phyloP scores from a whole-genome alignment of 805 yeast species.

The Myxozyma neotropica region DNA sequence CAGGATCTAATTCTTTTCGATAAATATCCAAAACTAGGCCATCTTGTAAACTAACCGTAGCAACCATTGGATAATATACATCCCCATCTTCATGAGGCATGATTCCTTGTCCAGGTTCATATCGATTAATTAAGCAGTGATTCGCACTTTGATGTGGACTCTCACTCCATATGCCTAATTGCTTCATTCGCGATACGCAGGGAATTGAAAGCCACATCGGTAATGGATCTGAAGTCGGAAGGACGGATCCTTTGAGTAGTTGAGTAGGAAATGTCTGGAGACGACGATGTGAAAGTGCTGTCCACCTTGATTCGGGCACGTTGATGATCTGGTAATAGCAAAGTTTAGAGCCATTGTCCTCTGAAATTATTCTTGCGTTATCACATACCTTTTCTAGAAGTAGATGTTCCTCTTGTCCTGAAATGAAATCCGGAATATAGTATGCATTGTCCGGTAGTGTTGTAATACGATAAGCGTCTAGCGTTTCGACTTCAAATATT shows the following conservation, averaged over 20 bases:
- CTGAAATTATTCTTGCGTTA: neutral
- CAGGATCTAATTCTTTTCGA: constrained; percentile 10
- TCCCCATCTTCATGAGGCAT: constrained; percentile 35
- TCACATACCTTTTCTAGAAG: constrained; percentile 20
- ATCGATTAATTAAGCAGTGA: constrained; percentile 28
- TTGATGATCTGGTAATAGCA: constrained; percentile 7
- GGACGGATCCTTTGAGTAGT: constrained; percentile 20
- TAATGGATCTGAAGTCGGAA: constrained; percentile 24
- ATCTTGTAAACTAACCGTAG: constrained; percentile 27
- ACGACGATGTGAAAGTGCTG: constrained; percentile 26
- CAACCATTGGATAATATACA: constrained; percentile 32
- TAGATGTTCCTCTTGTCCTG: constrained; percentile 15
- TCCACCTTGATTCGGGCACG: constrained; percentile 26
- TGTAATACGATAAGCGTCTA: constrained; percentile 13
- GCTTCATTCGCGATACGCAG: constrained; percentile 12
- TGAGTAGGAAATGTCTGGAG: constrained; percentile 30
- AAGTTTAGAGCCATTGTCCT: too few species aligned
- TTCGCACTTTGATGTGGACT: constrained; percentile 25
- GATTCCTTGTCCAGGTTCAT: constrained; percentile 33
- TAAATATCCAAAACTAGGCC: constrained; percentile 28
- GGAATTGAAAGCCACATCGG: constrained; percentile 26
- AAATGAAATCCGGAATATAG: constrained; percentile 25
- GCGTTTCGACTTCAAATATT: constrained; percentile 1
- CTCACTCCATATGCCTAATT: constrained; percentile 24
- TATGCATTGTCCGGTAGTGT: constrained; percentile 15